Conservation (phyloP, 1,284 basidiomycete species). For the Crucibulum parvulum region DNA sequence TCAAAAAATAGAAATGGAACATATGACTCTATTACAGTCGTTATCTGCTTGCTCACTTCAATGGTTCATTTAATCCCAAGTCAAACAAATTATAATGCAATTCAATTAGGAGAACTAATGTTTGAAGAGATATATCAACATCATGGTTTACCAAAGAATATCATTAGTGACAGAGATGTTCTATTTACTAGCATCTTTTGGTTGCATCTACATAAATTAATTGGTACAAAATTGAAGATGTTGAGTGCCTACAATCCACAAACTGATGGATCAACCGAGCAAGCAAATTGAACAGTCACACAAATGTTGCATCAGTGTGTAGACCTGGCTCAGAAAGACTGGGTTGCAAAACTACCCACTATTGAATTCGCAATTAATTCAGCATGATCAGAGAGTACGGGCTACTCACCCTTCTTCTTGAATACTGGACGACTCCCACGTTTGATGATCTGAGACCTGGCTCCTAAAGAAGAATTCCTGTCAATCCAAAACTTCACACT, state of each 20-base stretch:
- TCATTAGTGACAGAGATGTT: slow-evolving; percentile 47
- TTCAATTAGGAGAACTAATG: slow-evolving; percentile 41
- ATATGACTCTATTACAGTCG: slow-evolving; percentile 20
- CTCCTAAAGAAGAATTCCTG: slow-evolving; percentile 9
- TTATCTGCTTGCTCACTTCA: slow-evolving; percentile 40
- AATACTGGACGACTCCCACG: slow-evolving; percentile 33
- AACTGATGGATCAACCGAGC: slow-evolving; percentile 12
- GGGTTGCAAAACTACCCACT: slow-evolving; percentile 18
- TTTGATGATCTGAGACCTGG: slow-evolving; percentile 31
- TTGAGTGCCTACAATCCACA: slow-evolving; percentile 50
- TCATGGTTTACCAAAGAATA: slow-evolving; percentile 41
- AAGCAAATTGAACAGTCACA: not conserved
- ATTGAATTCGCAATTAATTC: slow-evolving; percentile 28
- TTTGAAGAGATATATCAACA: slow-evolving; percentile 40
- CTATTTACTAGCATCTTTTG: slow-evolving; percentile 50
- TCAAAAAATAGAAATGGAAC: slow-evolving; percentile 13
- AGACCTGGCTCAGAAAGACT: slow-evolving; percentile 19
- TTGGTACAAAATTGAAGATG: slow-evolving; percentile 32
- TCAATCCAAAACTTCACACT: slow-evolving; percentile 29
- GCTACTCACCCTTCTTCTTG: slow-evolving; percentile 31
- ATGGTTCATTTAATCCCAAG: slow-evolving; percentile 39
- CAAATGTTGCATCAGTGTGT: slow-evolving; percentile 25
- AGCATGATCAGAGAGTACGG: slow-evolving; percentile 38
- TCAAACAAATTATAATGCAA: slow-evolving; percentile 31
- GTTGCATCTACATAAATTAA: slow-evolving; percentile 34